phyloP scores from a whole-genome alignment of 2,329 filamentous ascomycete species.

The Dactylonectria macrodidyma region DNA sequence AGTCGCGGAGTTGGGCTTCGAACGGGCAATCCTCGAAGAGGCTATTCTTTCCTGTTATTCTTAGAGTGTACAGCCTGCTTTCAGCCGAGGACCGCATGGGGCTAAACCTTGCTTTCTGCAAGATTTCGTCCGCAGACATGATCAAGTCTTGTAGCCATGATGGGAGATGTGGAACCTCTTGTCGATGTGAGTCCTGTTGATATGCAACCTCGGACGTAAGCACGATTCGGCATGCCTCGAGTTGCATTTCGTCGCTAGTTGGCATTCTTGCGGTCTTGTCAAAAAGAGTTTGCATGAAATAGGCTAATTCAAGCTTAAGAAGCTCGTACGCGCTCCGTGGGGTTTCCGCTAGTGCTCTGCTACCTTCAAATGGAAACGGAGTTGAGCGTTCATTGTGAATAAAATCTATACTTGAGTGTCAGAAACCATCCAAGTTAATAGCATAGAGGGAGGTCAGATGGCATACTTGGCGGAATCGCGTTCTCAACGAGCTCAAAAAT shows the following conservation, averaged over 20 bases:
- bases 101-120: slow-evolving; percentile 40
- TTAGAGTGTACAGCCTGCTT: slow-evolving; percentile 38
- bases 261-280: slow-evolving; percentile 27
- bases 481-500: slow-evolving; percentile 56
- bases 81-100: slow-evolving; percentile 41
- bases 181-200: slow-evolving; percentile 14
- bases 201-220: slow-evolving; percentile 29
- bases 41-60: slow-evolving; percentile 44
- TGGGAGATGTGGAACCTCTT: slow-evolving; percentile 14
- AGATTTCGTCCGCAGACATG: slow-evolving; percentile 23
- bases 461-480: slow-evolving; percentile 56
- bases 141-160: slow-evolving; percentile 40
- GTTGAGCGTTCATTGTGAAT: slow-evolving; percentile 34
- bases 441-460: not conserved
- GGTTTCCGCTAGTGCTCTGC: slow-evolving; percentile 26
- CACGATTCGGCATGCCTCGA: slow-evolving; percentile 35
- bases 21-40: slow-evolving; percentile 46
- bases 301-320: slow-evolving; percentile 36
- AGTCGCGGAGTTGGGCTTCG: slow-evolving; percentile 39
- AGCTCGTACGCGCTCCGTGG: slow-evolving; percentile 35
- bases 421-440: not conserved
- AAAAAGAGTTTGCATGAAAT: slow-evolving; percentile 37
- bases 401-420: slow-evolving; percentile 20
- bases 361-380: slow-evolving; percentile 34
- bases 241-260: slow-evolving; percentile 27